phyloP scores from a whole-genome alignment of 768 basidiomycete species.

The Xerocomellus amylosporus region DNA sequence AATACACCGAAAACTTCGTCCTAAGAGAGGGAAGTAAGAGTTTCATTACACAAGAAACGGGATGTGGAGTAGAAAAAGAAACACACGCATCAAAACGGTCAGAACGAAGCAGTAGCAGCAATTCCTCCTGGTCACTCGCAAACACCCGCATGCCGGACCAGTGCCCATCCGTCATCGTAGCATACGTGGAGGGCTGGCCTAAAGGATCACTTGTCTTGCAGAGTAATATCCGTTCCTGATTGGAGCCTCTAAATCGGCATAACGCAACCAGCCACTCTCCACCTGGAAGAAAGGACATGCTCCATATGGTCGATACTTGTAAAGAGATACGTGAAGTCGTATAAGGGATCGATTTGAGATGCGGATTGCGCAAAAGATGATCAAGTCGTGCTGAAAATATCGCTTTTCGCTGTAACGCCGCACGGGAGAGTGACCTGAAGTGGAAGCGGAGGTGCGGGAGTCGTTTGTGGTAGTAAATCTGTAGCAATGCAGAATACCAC shows the following conservation, averaged over 20 bases:
- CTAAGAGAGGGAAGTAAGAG: neutral
- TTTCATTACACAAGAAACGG: no score
- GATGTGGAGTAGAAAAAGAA: no score
- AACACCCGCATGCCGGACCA: neutral
- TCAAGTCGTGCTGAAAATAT: neutral
- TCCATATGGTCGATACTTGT: no score
- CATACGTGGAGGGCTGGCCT: neutral
- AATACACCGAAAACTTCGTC: neutral
- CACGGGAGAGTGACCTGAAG: no score
- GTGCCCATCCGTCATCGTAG: no score
- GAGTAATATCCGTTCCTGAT: no score
- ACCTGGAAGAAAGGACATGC: no score
- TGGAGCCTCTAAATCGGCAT: no score
- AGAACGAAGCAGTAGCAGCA: neutral
- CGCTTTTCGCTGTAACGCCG: no score
- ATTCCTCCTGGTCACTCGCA: neutral
- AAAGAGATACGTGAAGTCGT: neutral
- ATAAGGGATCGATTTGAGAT: neutral
- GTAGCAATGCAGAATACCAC: neutral
- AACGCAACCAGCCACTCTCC: no score
- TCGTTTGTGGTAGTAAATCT: no score
- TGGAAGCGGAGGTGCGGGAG: no score
- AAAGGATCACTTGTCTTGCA: neutral
- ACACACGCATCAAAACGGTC: neutral
- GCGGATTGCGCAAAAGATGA: neutral